phyloP scores from a whole-genome alignment of 2,329 filamentous ascomycete genomes.

The Sclerotinia trifoliorum region DNA sequence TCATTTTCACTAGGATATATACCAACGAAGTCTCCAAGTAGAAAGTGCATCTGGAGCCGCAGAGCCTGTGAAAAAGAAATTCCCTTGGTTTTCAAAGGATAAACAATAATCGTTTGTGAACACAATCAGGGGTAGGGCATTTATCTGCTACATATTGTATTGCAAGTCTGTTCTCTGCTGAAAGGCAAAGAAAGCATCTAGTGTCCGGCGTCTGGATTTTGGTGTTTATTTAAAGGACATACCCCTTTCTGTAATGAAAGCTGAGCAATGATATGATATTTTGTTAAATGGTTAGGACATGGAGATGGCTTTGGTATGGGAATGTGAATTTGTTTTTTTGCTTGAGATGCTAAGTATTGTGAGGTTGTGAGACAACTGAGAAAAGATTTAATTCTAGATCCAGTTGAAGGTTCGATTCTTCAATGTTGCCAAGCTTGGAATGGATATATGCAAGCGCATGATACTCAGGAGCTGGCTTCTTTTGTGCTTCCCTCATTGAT shows the following conservation, averaged over 20 bases:
- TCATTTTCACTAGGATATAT: slow-evolving; percentile 53
- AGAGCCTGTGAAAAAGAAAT: slow-evolving; percentile 61
- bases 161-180: background rate
- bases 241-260: slow-evolving; percentile 4
- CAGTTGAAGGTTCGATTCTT: no score
- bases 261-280: slow-evolving; percentile 4
- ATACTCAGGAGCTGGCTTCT: background rate
- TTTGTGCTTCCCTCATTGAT: background rate
- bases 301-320: background rate
- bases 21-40: slow-evolving; percentile 59
- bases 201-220: slow-evolving; percentile 8
- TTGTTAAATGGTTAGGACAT: background rate
- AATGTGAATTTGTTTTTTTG: background rate
- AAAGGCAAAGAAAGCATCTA: slow-evolving; percentile 1
- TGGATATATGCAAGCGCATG: background rate
- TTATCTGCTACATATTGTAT: slow-evolving; percentile 6
- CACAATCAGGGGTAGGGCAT: background rate
- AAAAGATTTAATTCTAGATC: background rate
- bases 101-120: slow-evolving; percentile 24
- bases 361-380: no score
- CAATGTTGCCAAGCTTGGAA: background rate
- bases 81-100: slow-evolving; percentile 56
- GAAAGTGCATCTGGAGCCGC: slow-evolving; percentile 51
- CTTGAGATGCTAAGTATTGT: background rate
- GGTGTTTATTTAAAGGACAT: slow-evolving; percentile 10